Conservation (phyloP, 2,329 filamentous ascomycete species). For the Trichophyton equinum region DNA sequence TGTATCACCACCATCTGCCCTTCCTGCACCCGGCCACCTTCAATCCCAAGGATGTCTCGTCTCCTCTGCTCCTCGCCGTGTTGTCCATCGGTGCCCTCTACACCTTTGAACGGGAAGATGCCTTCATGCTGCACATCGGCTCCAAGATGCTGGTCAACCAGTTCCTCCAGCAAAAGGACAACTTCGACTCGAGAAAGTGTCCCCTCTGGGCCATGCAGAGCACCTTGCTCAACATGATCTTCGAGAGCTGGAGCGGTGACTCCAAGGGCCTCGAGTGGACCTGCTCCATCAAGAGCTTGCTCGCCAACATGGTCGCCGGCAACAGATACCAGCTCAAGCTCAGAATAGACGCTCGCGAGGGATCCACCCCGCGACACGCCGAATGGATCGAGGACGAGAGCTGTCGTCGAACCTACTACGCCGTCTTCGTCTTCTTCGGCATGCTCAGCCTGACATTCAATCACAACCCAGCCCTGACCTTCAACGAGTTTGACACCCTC, state of each 20-base stretch:
- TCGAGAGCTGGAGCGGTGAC: constrained; percentile 97
- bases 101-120: constrained; percentile 92
- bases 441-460: constrained; percentile 92
- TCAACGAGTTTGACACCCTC: constrained; percentile 92
- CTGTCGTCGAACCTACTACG: constrained; percentile 91
- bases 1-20: constrained; percentile 93
- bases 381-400: constrained; percentile 98
- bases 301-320: constrained; percentile 97
- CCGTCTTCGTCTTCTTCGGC: constrained; percentile 98
- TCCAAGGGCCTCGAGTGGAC: constrained; percentile 97
- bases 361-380: constrained; percentile 59
- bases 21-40: constrained; percentile 93
- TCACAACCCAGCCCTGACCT: constrained; percentile 93
- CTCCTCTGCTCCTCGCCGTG: constrained; percentile 74
- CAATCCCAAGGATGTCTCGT: constrained; percentile 63
- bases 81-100: constrained; percentile 93
- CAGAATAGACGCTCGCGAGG: constrained; percentile 74
- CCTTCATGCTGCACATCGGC: constrained; percentile 92
- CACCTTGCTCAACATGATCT: constrained; percentile 94
- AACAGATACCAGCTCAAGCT: constrained; percentile 94
- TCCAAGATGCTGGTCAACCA: constrained; percentile 96
- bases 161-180: constrained; percentile 95
- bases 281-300: constrained; percentile 93
- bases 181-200: constrained; percentile 95
- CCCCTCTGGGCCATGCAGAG: constrained; percentile 98